phyloP scores from a whole-genome alignment of 2,329 filamentous ascomycete species.

The Colletotrichum lini region DNA sequence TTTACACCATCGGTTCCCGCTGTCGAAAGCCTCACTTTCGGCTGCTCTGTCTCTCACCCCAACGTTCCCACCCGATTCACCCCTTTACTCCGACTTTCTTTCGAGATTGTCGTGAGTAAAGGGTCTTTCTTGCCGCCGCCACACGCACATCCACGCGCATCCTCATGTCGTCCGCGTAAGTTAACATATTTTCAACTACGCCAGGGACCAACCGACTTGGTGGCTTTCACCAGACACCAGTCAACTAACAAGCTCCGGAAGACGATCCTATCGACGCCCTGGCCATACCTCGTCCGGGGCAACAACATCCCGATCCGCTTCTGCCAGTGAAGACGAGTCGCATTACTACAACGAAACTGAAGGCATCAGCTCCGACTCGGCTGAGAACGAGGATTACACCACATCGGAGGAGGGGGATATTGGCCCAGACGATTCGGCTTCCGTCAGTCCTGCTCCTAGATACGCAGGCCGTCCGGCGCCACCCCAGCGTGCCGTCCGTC shows the following conservation, averaged over 20 bases:
- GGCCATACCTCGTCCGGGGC: constrained; percentile 42
- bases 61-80: constrained; percentile 43
- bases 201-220: constrained; percentile 39
- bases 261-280: constrained; percentile 40
- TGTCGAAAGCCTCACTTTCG: constrained; percentile 28
- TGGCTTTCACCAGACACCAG: constrained; percentile 42
- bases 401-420: constrained; percentile 65
- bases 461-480: constrained; percentile 19
- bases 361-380: constrained; percentile 49
- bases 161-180: constrained; percentile 59
- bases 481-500: constrained; percentile 18
- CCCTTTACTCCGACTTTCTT: constrained; percentile 63
- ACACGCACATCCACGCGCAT: constrained; percentile 40
- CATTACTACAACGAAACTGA: constrained; percentile 51
- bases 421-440: constrained; percentile 69
- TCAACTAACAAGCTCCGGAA: constrained; percentile 42
- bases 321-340: constrained; percentile 58
- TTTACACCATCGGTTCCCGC: constrained; percentile 15
- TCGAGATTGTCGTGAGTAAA: constrained; percentile 63
- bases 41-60: constrained; percentile 25
- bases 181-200: constrained; percentile 42
- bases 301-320: constrained; percentile 50
- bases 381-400: constrained; percentile 54
- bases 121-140: constrained; percentile 54
- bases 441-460: constrained; percentile 57